Evolutionary conservation across 2,329 filamentous ascomycete species (phyloP), one percentile per base, ranked within the genome.

Genomic region (Ascochyta pisi): DNA sequence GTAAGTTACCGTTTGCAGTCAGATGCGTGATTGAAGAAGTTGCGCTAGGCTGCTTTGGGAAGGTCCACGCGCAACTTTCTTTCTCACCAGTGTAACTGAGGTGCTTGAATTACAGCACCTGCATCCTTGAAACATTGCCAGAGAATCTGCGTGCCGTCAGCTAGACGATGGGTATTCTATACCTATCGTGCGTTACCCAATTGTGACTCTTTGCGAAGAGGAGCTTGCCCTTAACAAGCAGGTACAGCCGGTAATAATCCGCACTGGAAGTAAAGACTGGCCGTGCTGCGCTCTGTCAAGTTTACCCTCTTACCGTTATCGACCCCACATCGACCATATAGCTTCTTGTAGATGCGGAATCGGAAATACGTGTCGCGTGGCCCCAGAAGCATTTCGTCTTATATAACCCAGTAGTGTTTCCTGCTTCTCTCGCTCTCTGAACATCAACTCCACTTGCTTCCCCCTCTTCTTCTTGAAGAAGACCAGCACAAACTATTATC

Each of bases 181-280:
- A 19, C n/a, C 8, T 19, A 33, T 42, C 35, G 22, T 16, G 4
- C 8, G 38, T 45, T 35, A 35, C 15, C 46, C 47, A 54, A 54
- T 50, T 10, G n/a, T 24, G 33, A 23, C 12, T 9, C 16, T 15
- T 31, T 12, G 26, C 34, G 26, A 9, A 31, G 10, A 37, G 19
- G 12, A 16, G 34, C 33, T 53, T 53, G 27, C 42, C 48, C 35
- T 1, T 33, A 59, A 38, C 8, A n/a, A 57, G 57, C 6, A 60
- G 53, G 57, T 59, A 50, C 53, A 60, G 16, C 52, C 52, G 52
- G 15, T 23, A 50, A 33, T 26, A 23, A 39, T 45, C 38, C 52
- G 37, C 27, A 44, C 38, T 40, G 33, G 16, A 42, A 37, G 24
- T 39, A n/a, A 24, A 24, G 23, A 31, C 43, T 48, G 19, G 51